Conservation (phyloP, 2,329 filamentous ascomycete species). For the Verticillium nubilum region DNA sequence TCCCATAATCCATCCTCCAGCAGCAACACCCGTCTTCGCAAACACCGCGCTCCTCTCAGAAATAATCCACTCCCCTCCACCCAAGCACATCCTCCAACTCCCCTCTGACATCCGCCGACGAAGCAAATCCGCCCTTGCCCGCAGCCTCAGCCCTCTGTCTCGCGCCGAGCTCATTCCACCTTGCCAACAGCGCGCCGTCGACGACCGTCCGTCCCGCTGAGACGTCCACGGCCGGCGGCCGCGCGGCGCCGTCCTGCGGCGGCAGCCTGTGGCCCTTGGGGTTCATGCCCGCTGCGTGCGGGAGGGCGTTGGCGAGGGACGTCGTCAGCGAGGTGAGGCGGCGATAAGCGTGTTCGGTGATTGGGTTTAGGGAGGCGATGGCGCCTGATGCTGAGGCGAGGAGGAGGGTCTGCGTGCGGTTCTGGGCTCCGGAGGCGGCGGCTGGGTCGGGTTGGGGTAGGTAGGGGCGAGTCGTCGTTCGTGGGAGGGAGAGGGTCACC, state of each 20-base stretch:
- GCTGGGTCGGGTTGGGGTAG: constrained; percentile 29
- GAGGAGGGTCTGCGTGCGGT: constrained; percentile 47
- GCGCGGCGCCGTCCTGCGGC: constrained; percentile 41
- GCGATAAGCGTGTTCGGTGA: constrained; percentile 77
- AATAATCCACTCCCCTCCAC: constrained; percentile 58
- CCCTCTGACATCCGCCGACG: constrained; percentile 60
- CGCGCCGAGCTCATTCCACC: constrained; percentile 72
- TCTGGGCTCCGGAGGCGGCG: constrained; percentile 27
- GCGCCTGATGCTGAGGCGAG: constrained; percentile 71
- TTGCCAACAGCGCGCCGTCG: constrained; percentile 68
- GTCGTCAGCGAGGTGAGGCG: constrained; percentile 76
- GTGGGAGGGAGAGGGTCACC: constrained; percentile 69
- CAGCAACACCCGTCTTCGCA: too few relatives aligned
- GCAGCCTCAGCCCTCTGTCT: constrained; percentile 68
- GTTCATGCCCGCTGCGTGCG: constrained; percentile 76
- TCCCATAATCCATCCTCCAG: too few relatives aligned
- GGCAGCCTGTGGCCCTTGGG: constrained; percentile 66
- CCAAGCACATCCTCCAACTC: constrained; percentile 62
- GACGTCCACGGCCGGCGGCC: constrained; percentile 47
- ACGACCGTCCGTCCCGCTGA: constrained; percentile 62
- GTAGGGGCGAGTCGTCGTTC: constrained; percentile 34
- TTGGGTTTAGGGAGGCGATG: constrained; percentile 68
- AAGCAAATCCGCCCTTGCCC: constrained; percentile 62
- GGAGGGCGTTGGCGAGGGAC: constrained; percentile 71
- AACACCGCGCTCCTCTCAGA: too few relatives aligned